phyloP scores from a whole-genome alignment of 768 basidiomycete genomes.

The Hemileccinum rubropunctum region DNA sequence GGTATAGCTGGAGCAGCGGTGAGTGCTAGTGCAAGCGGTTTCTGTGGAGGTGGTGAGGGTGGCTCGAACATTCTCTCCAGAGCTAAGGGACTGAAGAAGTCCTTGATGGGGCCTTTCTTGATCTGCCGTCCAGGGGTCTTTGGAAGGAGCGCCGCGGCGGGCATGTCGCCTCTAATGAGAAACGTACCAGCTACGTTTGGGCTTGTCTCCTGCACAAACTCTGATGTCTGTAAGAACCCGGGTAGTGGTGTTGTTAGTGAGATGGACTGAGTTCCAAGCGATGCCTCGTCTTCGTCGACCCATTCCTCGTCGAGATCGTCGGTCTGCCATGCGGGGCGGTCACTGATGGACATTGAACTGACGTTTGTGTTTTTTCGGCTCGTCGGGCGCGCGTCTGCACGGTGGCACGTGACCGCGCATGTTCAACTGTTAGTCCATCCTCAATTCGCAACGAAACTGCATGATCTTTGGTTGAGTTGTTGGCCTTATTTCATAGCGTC shows the following conservation, averaged over 20 bases:
- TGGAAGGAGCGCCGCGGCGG: slow-evolving; percentile 51
- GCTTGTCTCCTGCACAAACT: slow-evolving; percentile 24
- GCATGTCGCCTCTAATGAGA: slow-evolving; percentile 67
- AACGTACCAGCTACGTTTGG: slow-evolving; percentile 62
- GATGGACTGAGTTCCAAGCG: slow-evolving; percentile 49
- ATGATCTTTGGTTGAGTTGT: no score
- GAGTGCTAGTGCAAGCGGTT: slow-evolving; percentile 19
- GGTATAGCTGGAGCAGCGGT: slow-evolving; percentile 31
- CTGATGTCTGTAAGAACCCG: slow-evolving; percentile 47
- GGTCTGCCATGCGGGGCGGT: slow-evolving; percentile 76
- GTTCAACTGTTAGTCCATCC: no score
- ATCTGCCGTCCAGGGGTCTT: slow-evolving; percentile 59
- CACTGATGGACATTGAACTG: slow-evolving; percentile 9
- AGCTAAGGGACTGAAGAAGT: slow-evolving; percentile 85
- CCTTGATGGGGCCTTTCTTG: slow-evolving; percentile 63
- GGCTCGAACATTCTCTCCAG: slow-evolving; percentile 94
- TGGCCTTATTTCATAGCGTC: no score
- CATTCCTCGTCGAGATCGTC: slow-evolving; percentile 92
- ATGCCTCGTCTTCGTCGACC: slow-evolving; percentile 56
- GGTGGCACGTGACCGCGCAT: slow-evolving; percentile 29
- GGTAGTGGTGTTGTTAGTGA: slow-evolving; percentile 59
- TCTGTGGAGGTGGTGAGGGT: slow-evolving; percentile 67
- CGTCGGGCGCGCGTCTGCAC: slow-evolving; percentile 3
- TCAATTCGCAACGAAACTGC: no score
- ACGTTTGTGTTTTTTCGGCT: background rate